phyloP scores from a whole-genome alignment of 164 flowering plant genomes.

The Brasenia schreberi region DNA sequence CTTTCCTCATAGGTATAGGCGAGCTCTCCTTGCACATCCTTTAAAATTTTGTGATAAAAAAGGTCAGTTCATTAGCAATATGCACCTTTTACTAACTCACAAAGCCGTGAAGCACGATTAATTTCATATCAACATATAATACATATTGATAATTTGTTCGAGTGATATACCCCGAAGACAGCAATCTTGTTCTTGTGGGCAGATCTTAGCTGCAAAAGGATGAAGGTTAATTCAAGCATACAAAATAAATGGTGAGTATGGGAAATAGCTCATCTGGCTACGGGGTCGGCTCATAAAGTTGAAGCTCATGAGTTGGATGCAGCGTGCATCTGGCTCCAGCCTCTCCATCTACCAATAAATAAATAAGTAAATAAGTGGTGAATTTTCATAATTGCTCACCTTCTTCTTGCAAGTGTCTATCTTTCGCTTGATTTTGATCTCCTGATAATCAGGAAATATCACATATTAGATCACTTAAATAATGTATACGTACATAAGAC shows the following conservation, averaged over 20 bases:
- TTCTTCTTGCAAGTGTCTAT: slow-evolving; percentile 42
- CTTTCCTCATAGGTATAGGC: slow-evolving; percentile 16
- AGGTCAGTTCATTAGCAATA: background rate
- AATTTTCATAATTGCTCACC: slow-evolving; percentile 15
- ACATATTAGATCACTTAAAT: background rate
- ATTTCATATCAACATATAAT: background rate
- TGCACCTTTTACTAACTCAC: too few relatives aligned
- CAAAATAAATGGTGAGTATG: background rate
- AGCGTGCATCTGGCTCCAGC: too few relatives aligned
- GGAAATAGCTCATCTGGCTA: background rate
- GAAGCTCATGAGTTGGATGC: too few relatives aligned
- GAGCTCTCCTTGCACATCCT: slow-evolving; percentile 16
- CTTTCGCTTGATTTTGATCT: slow-evolving; percentile 31
- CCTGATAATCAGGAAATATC: slow-evolving; percentile 18
- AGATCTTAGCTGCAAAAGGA: background rate
- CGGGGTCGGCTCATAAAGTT: too few relatives aligned
- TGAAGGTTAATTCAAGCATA: background rate
- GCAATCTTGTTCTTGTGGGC: slow-evolving; percentile 21
- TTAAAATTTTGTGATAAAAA: slow-evolving; percentile 7
- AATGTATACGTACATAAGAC: too few relatives aligned
- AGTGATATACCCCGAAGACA: slow-evolving; percentile 16
- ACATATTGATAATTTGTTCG: background rate
- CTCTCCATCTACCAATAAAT: too few relatives aligned
- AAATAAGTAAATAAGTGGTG: too few relatives aligned
- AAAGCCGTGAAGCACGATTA: too few relatives aligned